Conservation (phyloP, 73 alveolate genomes). For the Durusdinium trenchii region DNA sequence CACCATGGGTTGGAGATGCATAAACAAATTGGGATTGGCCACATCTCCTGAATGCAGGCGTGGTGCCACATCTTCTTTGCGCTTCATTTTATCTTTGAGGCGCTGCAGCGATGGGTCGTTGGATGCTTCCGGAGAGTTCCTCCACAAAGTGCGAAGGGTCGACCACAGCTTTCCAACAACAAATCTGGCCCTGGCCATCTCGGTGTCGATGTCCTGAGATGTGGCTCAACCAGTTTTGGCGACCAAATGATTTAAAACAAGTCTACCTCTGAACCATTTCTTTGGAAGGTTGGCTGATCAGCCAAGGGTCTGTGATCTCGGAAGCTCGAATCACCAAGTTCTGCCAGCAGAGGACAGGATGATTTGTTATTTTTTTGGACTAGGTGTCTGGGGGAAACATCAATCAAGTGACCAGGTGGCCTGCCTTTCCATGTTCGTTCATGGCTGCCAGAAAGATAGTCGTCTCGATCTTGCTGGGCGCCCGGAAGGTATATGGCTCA, state of each 20-base stretch:
- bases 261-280: not conserved
- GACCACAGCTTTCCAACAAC: not conserved
- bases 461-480: not conserved
- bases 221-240: not conserved
- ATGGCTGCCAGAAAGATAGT: not conserved
- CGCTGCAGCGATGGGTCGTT: not conserved
- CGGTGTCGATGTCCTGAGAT: not conserved
- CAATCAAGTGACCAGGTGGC: not conserved
- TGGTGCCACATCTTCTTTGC: not conserved
- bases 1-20: too few species aligned
- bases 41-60: too few species aligned
- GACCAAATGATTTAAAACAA: not conserved
- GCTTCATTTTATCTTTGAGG: not conserved
- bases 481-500: not conserved
- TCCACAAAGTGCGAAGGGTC: constrained; percentile 20
- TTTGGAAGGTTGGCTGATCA: not conserved
- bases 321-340: constrained; percentile 23
- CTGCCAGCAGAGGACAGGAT: not conserved
- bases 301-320: not conserved
- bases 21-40: too few species aligned
- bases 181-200: not conserved
- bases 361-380: not conserved
- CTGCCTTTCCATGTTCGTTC: constrained; percentile 2
- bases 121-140: not conserved
- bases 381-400: not conserved